Base-by-base conservation (phyloP, 2,329 filamentous ascomycete species). In the Fusarium keratoplasticum region DNA sequence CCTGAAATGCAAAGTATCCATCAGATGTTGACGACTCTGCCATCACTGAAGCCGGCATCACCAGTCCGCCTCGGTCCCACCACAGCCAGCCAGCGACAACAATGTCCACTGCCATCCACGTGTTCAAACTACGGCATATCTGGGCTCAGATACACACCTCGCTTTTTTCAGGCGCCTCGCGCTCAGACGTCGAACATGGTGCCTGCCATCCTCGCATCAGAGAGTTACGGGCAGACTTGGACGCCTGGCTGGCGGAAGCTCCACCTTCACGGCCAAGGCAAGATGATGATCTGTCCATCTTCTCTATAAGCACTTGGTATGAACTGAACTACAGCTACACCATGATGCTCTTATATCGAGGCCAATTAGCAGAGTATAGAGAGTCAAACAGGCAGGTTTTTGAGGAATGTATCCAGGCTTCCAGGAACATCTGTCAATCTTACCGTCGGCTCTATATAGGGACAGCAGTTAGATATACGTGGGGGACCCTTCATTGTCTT, bases 301-400 rank as follows among this genome's bases (percentile, higher is more conserved):
- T 69, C 35, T 22, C 42, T 4, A 69, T 35, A 20, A 52, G n/a
- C 18, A 52, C 50, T 16, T 55, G 55, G 38, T 63, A 59, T 25
- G 55, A 63, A 7, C 25, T 35, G 10, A 63, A 57, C 29, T 77
- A 79, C 31, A 72, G 69, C 33, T 67, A 75, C 29, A 61, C 76
- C 0, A 72, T 80, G 33, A 63, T 80, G 3, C 69, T 66, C 2
- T 69, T 79, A 1, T 77, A 80, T 42, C 76, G 78, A 1, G 33
- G 31, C 6, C 72, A 79, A 29, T 59, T 81, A 2, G 69, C 69
- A 14, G 63, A 71, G 44, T 55, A 36, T 8, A 61, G 64, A 16
- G 50, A 71, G 11, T 38, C 68, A 6, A 10, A 71, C 6, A 69
- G 76, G 0, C 50, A 68, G 5, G 64, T 78, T 14, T 78, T 80